A percentile compares a stretch with the other conserved stretches of the same genome.
phyloP scores from a whole-genome alignment of 768 basidiomycete genomes.

The Phylloporus rhodoxanthus region DNA sequence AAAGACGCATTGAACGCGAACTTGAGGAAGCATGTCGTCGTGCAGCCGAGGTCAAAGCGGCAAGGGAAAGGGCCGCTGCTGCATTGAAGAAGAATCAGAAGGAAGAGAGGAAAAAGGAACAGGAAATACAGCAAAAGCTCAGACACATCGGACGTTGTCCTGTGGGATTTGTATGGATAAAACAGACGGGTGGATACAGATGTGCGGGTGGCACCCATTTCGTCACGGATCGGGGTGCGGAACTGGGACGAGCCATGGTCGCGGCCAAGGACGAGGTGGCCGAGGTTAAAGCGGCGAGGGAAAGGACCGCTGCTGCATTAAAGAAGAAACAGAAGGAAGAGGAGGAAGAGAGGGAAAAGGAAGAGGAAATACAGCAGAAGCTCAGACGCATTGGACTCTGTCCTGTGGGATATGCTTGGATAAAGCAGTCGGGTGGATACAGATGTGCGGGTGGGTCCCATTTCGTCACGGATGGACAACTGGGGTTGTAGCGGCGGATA shows the following conservation, averaged over 20 bases:
- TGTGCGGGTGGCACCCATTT: conserved; percentile 46
- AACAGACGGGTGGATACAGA: conserved; percentile 36
- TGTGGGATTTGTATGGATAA: conserved; percentile 42
- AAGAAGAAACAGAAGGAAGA: conserved; percentile 31
- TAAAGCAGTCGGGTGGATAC: conserved; percentile 37
- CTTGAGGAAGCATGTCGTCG: conserved; percentile 27
- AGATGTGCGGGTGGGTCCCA: conserved; percentile 44
- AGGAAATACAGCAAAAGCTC: conserved; percentile 39
- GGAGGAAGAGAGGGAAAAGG: conserved; percentile 34
- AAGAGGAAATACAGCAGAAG: conserved; percentile 36
- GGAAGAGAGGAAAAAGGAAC: conserved; percentile 32
- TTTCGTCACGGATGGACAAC: conserved; percentile 26
- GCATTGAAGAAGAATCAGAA: conserved; percentile 30
- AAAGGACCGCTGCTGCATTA: conserved; percentile 23
- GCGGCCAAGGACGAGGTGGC: conserved; percentile 17
- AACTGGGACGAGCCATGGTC: conserved; percentile 14
- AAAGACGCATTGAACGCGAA: conserved; percentile 20
- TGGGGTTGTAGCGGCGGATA: conserved; percentile 3
- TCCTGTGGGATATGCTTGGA: conserved; percentile 40
- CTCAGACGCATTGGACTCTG: conserved; percentile 48
- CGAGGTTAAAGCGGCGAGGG: conserved; percentile 23
- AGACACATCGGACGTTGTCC: conserved; percentile 46
- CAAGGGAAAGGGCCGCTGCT: conserved; percentile 21
- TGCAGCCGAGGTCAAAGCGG: conserved; percentile 23
- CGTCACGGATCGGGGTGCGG: conserved; percentile 20